Evolutionary conservation across 257 asterid genomes (phyloP).

Genomic region (Solanum neorickii): DNA sequence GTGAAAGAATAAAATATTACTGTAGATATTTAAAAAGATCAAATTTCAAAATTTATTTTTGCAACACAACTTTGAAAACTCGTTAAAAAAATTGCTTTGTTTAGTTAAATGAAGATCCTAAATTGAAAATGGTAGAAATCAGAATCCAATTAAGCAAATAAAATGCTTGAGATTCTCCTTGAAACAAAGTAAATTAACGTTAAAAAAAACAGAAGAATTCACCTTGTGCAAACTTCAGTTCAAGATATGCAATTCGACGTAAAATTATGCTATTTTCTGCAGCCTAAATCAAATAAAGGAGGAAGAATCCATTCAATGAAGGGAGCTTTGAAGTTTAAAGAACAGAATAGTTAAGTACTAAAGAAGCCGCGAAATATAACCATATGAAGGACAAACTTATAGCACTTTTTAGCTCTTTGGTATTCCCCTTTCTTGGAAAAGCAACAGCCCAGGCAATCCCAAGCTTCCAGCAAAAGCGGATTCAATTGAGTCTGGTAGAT

Average conservation of each 20-base stretch:
- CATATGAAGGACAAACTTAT: not conserved
- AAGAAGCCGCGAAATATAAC: not conserved
- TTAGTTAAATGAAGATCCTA: not conserved
- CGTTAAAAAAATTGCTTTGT: not conserved
- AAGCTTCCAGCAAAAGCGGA: not conserved
- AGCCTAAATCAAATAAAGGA: not conserved
- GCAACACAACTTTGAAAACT: not conserved
- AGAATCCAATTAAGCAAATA: not conserved
- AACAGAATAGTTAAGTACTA: not conserved
- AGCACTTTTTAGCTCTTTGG: not conserved
- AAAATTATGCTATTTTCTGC: not conserved
- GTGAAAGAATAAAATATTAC: too few relatives aligned
- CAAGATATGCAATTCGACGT: not conserved
- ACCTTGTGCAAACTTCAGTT: not conserved
- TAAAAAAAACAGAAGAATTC: not conserved
- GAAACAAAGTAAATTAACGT: not conserved
- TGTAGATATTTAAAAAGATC: too few relatives aligned
- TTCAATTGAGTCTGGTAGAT: not conserved
- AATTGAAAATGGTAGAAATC: not conserved
- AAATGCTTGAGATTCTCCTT: not conserved
- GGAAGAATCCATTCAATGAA: not conserved
- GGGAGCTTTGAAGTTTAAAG: too few relatives aligned
- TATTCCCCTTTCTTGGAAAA: not conserved
- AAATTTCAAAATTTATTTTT: too few relatives aligned
- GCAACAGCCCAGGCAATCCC: not conserved